A percentile compares a stretch with the other conserved stretches of the same genome.
These are phyloP conservation scores for Debaryomycetaceae sp. DNA, from an alignment of 1,139 yeast species.

Conservation along the genomic window DNA sequence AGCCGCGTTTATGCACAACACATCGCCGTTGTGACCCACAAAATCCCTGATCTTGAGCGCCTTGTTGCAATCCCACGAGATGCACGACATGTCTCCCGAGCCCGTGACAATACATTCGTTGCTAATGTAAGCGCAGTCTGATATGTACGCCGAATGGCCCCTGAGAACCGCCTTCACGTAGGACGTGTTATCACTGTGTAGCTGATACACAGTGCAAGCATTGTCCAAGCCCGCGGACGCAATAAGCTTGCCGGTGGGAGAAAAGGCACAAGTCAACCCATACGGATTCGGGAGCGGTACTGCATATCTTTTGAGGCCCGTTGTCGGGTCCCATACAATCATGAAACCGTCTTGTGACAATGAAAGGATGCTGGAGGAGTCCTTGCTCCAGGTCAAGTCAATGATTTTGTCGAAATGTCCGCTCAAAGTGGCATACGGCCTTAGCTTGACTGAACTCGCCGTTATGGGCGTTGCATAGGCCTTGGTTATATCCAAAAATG, in stretches of 20 bases:
- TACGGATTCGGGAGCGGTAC: conserved; percentile 70
- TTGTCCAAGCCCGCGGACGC: conserved; percentile 87
- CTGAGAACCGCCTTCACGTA: conserved; percentile 49
- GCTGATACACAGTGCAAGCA: conserved; percentile 64
- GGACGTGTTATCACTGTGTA: conserved; percentile 13
- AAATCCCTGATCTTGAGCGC: conserved; percentile 54
- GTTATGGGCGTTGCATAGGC: conserved; percentile 22
- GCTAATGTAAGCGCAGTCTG: conserved; percentile 62
- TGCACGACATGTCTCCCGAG: conserved; percentile 81
- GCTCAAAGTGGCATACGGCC: conserved; percentile 39
- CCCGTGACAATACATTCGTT: conserved; percentile 60
- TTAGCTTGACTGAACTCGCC: conserved; percentile 29
- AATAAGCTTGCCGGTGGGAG: conserved; percentile 60
- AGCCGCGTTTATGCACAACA: conserved; percentile 49
- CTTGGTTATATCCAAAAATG: conserved; percentile 39
- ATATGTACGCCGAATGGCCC: conserved; percentile 81
- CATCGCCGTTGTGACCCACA: conserved; percentile 79
- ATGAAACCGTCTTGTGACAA: conserved; percentile 87
- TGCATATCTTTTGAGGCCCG: conserved; percentile 70
- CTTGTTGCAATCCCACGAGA: conserved; percentile 72
- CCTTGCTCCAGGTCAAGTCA: conserved; percentile 63
- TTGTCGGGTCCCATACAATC: conserved; percentile 76
- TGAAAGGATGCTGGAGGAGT: conserved; percentile 56
- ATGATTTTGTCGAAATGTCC: conserved; percentile 80
- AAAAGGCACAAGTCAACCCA: conserved; percentile 71